Base-by-base conservation (phyloP, 129 eudicot genomes). In the Lactuca sativa region DNA sequence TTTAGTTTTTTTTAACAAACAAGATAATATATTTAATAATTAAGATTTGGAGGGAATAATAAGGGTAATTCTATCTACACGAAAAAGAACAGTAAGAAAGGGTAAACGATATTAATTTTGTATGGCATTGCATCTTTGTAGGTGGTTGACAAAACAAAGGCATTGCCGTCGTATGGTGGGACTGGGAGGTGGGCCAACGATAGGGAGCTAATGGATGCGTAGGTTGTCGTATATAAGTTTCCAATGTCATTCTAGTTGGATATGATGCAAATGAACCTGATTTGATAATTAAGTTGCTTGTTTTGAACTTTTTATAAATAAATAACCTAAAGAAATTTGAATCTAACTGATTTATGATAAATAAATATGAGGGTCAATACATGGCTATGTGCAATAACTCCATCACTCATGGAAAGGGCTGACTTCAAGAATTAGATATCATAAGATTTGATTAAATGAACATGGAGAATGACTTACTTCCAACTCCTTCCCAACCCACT, bases 371-470 rank as follows among this genome's bases (percentile, higher is more conserved):
- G 15, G 52, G 52, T 25, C 30, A 25, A 4, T 47, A 47, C 52
- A 47, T 58, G 67, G 68, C 69, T 36, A 51, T 36, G 21, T 67
- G 79, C 79, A 75, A 58, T 75, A 66, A 66, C 62, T 58, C 67
- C 66, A 34, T 57, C 62, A 75, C 59, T 66, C 62, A 75, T 59
- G 74, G 69, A 58, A n/a, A 60, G 62, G 49, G 74, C 62, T 66
- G 74, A 59, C 80, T 75, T 75, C 54, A 37, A 75, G 61, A 67
- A 51, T 60, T 53, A 67, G 62, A 67, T 75, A 60, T 62, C 74
- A 59, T 68, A 67, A 76, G 63, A 68, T 76, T 60, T 72, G 77
- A 72, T 72, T 72, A 72, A 72, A 61, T 76, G 80, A 76, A 76
- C 75, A 68, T 68, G 80, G 64, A 74, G 65, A 67, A 67, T 76